Conservation (phyloP, 495 filamentous ascomycete genomes). For the Durotheca rogersii region DNA sequence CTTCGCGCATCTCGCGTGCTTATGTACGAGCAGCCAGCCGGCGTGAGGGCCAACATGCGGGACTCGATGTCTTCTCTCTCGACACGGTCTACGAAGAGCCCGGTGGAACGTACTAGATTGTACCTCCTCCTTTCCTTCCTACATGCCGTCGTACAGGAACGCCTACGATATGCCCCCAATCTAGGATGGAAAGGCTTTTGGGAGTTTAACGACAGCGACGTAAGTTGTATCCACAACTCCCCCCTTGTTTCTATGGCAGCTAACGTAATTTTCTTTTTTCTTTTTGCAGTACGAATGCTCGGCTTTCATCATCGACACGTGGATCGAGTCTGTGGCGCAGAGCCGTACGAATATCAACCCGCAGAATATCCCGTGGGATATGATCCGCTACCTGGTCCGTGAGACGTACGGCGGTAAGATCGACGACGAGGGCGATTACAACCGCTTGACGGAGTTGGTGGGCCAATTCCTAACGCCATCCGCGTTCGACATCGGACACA, state of each 20-base stretch:
- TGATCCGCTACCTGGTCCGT: slow-evolving; percentile 87
- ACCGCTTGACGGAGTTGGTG: slow-evolving; percentile 69
- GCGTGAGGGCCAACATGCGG: slow-evolving; percentile 97
- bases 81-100: slow-evolving; percentile 72
- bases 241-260: not conserved
- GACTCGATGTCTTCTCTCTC: slow-evolving; percentile 86
- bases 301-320: slow-evolving; percentile 91
- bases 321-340: slow-evolving; percentile 79
- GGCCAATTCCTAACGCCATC: slow-evolving; percentile 73
- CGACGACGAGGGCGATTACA: slow-evolving; percentile 86
- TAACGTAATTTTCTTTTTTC: slow-evolving; percentile 33
- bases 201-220: slow-evolving; percentile 99
- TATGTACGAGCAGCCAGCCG: slow-evolving; percentile 97
- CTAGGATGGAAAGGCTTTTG: slow-evolving; percentile 99
- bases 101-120: slow-evolving; percentile 86
- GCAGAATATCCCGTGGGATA: slow-evolving; percentile 92
- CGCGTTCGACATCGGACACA: slow-evolving; percentile 89
- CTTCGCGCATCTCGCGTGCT: slow-evolving; percentile 89
- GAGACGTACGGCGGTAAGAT: slow-evolving; percentile 99
- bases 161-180: slow-evolving; percentile 90
- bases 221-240: slow-evolving; percentile 64
- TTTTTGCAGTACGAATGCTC: slow-evolving; percentile 91
- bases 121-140: slow-evolving; percentile 92
- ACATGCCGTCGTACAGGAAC: slow-evolving; percentile 94
- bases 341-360: slow-evolving; percentile 90